Evolutionary conservation across 2,329 filamentous ascomycete species (phyloP).

Genomic region (Arthrobotrys sphaeroides): DNA sequence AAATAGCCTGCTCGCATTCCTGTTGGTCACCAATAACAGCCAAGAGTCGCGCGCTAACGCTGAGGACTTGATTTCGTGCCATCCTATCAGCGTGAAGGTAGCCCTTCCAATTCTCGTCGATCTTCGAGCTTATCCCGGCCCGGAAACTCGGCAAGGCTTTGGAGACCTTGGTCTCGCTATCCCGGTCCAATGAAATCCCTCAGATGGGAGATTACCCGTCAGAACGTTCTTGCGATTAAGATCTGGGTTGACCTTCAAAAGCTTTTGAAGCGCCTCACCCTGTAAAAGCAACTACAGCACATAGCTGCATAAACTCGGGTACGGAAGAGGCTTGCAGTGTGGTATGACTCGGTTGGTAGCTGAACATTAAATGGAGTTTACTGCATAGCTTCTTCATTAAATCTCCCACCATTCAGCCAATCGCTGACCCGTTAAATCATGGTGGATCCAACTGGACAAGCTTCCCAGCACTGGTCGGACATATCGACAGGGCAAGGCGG

Average conservation of each 20-base stretch:
- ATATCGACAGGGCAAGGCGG: slow-evolving; percentile 38
- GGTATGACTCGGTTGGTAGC: slow-evolving; percentile 41
- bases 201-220: background rate
- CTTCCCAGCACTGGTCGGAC: slow-evolving; percentile 19
- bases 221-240: slow-evolving; percentile 2
- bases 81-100: slow-evolving; percentile 31
- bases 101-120: slow-evolving; percentile 6
- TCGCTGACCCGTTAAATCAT: background rate
- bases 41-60: slow-evolving; percentile 51
- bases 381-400: slow-evolving; percentile 7
- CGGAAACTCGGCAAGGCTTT: slow-evolving; percentile 5
- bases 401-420: slow-evolving; percentile 36
- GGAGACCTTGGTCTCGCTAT: background rate
- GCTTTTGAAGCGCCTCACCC: slow-evolving; percentile 50
- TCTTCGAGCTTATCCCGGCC: slow-evolving; percentile 32
- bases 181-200: slow-evolving; percentile 38
- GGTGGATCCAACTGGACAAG: slow-evolving; percentile 23
- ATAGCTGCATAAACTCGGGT: slow-evolving; percentile 41
- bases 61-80: background rate
- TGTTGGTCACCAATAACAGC: background rate
- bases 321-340: slow-evolving; percentile 52
- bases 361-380: slow-evolving; percentile 7
- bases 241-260: background rate
- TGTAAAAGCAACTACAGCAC: slow-evolving; percentile 32
- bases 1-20: slow-evolving; percentile 30